Conservation (phyloP, 106 monocot species). For the Dioscorea zingiberensis region DNA sequence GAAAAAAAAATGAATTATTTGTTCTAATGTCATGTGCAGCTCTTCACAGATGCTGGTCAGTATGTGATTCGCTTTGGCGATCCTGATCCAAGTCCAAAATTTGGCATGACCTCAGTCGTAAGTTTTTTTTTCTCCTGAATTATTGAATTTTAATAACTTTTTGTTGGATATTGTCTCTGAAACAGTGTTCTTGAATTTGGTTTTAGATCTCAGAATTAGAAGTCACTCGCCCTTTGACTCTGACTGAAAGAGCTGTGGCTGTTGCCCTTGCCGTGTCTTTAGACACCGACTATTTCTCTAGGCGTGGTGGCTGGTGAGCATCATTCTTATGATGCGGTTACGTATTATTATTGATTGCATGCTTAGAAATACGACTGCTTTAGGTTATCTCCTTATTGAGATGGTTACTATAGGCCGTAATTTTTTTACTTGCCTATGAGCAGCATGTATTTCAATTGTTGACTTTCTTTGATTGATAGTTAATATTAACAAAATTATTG, state of each 20-base stretch:
- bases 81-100: conserved; percentile 14
- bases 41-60: conserved; percentile 97
- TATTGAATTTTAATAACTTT: no score
- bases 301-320: conserved; percentile 61
- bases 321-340: background rate
- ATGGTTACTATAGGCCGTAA: no score
- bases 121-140: conserved; percentile 2
- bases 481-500: no score
- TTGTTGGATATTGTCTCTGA: background rate
- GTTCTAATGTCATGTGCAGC: conserved; percentile 33
- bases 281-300: conserved; percentile 72
- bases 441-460: no score
- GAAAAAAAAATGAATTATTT: background rate
- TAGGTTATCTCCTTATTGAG: no score
- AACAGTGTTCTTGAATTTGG: background rate
- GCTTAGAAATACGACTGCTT: no score
- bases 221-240: conserved; percentile 46
- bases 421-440: no score
- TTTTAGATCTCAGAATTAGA: conserved; percentile 44
- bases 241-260: conserved; percentile 63
- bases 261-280: conserved; percentile 68
- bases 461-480: no score
- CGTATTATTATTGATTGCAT: background rate
- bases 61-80: conserved; percentile 94
- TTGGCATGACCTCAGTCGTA: conserved; percentile 29